Evolutionary conservation across 2,329 filamentous ascomycete species (phyloP).

Genomic region (Ophioceras dolichostomum): DNA sequence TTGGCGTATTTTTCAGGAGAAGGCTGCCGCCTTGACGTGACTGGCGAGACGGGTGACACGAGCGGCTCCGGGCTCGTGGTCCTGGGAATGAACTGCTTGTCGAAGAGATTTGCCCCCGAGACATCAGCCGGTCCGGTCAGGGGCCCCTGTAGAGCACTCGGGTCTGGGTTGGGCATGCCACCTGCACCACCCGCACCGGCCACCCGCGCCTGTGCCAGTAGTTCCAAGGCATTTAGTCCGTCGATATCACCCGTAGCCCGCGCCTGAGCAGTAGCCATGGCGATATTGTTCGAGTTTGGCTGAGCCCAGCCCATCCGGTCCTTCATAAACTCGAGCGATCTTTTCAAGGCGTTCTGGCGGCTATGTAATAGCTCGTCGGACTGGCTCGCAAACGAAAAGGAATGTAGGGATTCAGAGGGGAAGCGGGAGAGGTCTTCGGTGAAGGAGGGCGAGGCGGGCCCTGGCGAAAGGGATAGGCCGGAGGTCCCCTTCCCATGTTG

Average conservation of each 20-base stretch:
- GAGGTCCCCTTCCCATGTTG: slow-evolving; percentile 30
- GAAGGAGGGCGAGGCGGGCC: slow-evolving; percentile 61
- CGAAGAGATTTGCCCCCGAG: slow-evolving; percentile 70
- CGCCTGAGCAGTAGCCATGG: slow-evolving; percentile 72
- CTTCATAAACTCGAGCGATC: slow-evolving; percentile 93
- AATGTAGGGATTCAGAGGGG: slow-evolving; percentile 90
- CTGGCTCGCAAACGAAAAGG: slow-evolving; percentile 94
- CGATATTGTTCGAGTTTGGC: slow-evolving; percentile 47
- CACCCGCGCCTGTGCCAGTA: slow-evolving; percentile 70
- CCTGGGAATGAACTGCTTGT: slow-evolving; percentile 59
- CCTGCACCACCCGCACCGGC: slow-evolving; percentile 48
- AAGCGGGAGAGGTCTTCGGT: slow-evolving; percentile 86
- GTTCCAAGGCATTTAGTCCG: slow-evolving; percentile 80
- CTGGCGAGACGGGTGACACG: too few relatives aligned
- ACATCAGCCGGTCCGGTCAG: slow-evolving; percentile 69
- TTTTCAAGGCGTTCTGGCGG: slow-evolving; percentile 83
- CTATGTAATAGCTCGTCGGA: slow-evolving; percentile 86
- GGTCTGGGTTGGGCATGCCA: slow-evolving; percentile 39
- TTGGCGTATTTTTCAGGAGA: neutral
- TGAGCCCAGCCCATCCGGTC: slow-evolving; percentile 73
- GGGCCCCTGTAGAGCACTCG: slow-evolving; percentile 40
- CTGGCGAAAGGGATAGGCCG: slow-evolving; percentile 41
- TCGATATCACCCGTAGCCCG: slow-evolving; percentile 73
- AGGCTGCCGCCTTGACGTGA: too few relatives aligned
- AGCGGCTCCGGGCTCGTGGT: slow-evolving; percentile 37